Conservation (phyloP, 495 filamentous ascomycete genomes). For the Ramalina intermedia region DNA sequence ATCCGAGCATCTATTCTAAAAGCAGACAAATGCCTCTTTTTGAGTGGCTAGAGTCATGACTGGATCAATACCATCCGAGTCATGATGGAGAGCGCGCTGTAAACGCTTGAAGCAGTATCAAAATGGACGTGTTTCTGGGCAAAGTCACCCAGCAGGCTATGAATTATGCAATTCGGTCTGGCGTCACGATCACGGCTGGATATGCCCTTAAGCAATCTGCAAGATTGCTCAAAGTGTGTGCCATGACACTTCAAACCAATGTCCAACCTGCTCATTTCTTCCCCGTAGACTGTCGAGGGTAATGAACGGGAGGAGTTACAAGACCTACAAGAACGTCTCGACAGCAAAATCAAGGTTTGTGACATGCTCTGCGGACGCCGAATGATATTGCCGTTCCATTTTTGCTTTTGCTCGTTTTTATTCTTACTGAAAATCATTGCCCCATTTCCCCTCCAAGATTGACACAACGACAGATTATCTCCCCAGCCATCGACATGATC, state of each 20-base stretch:
- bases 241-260: not conserved
- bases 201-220: conserved; percentile 77
- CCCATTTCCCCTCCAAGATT: too few relatives aligned
- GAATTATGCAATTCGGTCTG: conserved; percentile 89
- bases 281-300: conserved; percentile 49
- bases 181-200: conserved; percentile 70
- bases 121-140: conserved; percentile 65
- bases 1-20: too few relatives aligned
- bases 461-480: conserved; percentile 49
- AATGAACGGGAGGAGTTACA: conserved; percentile 56
- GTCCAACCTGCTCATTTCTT: not conserved
- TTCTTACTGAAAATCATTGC: not conserved
- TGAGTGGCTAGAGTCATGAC: too few relatives aligned
- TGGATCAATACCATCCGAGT: too few relatives aligned
- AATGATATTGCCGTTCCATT: not conserved
- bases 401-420: not conserved
- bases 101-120: too few relatives aligned
- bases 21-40: too few relatives aligned
- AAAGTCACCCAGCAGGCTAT: conserved; percentile 70
- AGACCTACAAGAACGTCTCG: conserved; percentile 55
- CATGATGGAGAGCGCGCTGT: too few relatives aligned
- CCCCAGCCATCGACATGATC: conserved; percentile 85
- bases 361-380: not conserved
- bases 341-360: conserved; percentile 72
- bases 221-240: conserved; percentile 55